These are phyloP conservation scores for Zasmidium cellare DNA, from an alignment of 2,329 filamentous ascomycete genomes.

Conservation along the genomic window DNA sequence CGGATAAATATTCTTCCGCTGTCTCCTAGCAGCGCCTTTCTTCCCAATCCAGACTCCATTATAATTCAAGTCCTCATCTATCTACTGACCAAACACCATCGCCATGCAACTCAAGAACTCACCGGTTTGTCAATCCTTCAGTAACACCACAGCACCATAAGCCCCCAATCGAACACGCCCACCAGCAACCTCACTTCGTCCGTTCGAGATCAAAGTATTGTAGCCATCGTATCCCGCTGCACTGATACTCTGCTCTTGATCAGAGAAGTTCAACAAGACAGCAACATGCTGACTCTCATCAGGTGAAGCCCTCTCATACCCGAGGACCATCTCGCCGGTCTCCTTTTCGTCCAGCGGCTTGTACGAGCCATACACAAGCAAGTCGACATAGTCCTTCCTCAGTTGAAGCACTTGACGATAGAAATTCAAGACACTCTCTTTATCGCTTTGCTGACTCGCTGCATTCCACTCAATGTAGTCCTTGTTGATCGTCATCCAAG, in stretches of 20 bases:
- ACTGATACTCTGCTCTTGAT: slow-evolving; percentile 29
- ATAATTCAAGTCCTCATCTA: no score
- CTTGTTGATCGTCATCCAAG: slow-evolving; percentile 20
- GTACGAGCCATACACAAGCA: slow-evolving; percentile 26
- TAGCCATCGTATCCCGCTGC: slow-evolving; percentile 11
- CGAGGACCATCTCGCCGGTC: slow-evolving; percentile 25
- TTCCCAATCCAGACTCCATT: no score
- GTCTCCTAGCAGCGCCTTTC: no score
- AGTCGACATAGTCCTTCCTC: slow-evolving; percentile 22
- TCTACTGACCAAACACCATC: no score
- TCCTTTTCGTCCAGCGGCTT: slow-evolving; percentile 10
- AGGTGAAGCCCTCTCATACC: slow-evolving; percentile 14
- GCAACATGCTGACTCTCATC: slow-evolving; percentile 18
- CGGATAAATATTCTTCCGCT: no score
- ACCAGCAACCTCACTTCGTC: slow-evolving; percentile 10
- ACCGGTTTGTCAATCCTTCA: not conserved
- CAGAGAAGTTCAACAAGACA: slow-evolving; percentile 43
- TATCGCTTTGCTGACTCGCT: slow-evolving; percentile 46
- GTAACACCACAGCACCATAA: not conserved
- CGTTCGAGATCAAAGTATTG: slow-evolving; percentile 10
- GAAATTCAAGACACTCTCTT: slow-evolving; percentile 56
- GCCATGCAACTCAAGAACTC: no score
- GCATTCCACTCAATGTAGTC: slow-evolving; percentile 17
- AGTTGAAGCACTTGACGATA: slow-evolving; percentile 48
- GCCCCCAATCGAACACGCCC: not conserved